These are phyloP conservation scores for Copromyces sp. DNA, from an alignment of 495 filamentous ascomycete species.

Conservation along the genomic window DNA sequence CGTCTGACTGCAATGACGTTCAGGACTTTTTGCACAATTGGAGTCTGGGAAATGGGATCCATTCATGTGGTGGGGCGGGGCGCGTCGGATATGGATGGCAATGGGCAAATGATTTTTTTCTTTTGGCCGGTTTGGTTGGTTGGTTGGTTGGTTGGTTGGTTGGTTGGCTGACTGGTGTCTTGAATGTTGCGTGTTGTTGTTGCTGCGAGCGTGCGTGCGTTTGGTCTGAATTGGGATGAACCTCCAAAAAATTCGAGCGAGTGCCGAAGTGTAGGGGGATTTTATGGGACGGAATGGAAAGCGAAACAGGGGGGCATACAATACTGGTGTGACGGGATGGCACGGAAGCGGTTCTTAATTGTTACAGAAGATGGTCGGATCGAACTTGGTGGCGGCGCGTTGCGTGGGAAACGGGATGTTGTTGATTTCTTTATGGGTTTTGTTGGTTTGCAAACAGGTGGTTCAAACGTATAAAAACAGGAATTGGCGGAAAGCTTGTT, in stretches of 20 bases:
- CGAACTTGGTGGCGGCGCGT: not conserved
- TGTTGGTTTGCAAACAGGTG: not conserved
- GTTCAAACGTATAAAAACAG: not conserved
- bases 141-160: not conserved
- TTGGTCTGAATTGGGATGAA: not conserved
- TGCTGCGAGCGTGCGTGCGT: not conserved
- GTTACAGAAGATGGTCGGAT: not conserved
- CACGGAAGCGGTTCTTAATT: not conserved
- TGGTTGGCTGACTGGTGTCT: not conserved
- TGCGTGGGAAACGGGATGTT: not conserved
- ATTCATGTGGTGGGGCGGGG: not conserved
- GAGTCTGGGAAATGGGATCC: slow-evolving; percentile 4
- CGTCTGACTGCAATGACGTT: not conserved
- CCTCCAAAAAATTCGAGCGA: not conserved
- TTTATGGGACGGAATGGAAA: not conserved
- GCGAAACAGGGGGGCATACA: not conserved
- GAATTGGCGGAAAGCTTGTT: not conserved
- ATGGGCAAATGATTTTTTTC: slow-evolving; percentile 1
- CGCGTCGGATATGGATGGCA: not conserved
- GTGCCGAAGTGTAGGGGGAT: not conserved
- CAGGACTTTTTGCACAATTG: slow-evolving; percentile 4
- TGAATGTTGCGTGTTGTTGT: slow-evolving; percentile 5
- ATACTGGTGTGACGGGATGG: not conserved
- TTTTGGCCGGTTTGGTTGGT: slow-evolving; percentile 3
- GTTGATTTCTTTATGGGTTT: not conserved